These are phyloP conservation scores for Vanrija sp. DNA, from an alignment of 1,284 basidiomycete genomes.

Conservation along the genomic window DNA sequence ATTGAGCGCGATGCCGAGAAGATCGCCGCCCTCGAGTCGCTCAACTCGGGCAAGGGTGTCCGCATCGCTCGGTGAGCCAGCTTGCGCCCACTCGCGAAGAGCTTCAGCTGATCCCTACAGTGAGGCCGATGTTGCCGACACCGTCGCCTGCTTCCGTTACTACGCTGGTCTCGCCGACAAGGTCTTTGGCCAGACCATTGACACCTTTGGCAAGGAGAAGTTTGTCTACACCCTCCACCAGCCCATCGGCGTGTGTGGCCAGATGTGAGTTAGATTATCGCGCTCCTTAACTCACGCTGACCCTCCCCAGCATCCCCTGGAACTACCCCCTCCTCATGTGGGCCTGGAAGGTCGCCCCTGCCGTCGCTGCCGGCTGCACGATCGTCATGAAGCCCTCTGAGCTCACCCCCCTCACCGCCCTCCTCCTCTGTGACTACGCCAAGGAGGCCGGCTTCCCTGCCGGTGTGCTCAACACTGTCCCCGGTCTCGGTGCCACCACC, in stretches of 20 bases:
- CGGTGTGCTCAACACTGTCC: slow-evolving; percentile 85
- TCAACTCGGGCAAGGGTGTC: slow-evolving; percentile 83
- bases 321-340: slow-evolving; percentile 92
- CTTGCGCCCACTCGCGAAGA: neutral
- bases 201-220: slow-evolving; percentile 55
- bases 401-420: slow-evolving; percentile 80
- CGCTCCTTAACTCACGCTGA: neutral
- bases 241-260: slow-evolving; percentile 87
- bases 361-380: slow-evolving; percentile 62
- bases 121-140: slow-evolving; percentile 80
- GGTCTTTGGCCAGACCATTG: slow-evolving; percentile 55
- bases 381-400: slow-evolving; percentile 69
- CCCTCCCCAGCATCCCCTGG: slow-evolving; percentile 74
- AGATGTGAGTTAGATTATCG: slow-evolving; percentile 59
- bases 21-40: slow-evolving; percentile 69
- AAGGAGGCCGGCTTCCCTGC: slow-evolving; percentile 68
- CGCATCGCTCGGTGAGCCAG: slow-evolving; percentile 61
- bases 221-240: slow-evolving; percentile 84
- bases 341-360: slow-evolving; percentile 87
- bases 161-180: slow-evolving; percentile 65
- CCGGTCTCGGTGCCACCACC: slow-evolving; percentile 74
- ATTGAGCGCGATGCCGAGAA: slow-evolving; percentile 70
- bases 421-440: slow-evolving; percentile 54
- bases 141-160: slow-evolving; percentile 73
- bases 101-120: slow-evolving; percentile 51